Evolutionary conservation across 257 asterid genomes (phyloP).

Genomic region (Primulina eburnea): DNA sequence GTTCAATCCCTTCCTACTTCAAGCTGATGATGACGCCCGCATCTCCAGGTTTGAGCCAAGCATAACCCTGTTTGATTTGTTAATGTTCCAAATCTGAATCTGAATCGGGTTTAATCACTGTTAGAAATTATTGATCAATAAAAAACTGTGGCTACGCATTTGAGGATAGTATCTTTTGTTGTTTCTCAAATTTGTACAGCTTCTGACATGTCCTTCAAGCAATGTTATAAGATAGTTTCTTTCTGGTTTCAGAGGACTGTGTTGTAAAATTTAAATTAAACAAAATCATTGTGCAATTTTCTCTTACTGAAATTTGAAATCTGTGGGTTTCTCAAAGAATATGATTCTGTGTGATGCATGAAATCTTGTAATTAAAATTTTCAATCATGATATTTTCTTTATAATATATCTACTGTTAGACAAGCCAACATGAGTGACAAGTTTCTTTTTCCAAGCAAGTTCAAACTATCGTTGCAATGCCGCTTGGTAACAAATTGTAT

Average conservation of each 20-base stretch:
- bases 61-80: background rate
- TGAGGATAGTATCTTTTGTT: background rate
- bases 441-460: background rate
- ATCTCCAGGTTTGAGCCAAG: constrained; percentile 9
- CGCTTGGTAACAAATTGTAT: background rate
- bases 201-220: background rate
- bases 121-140: background rate
- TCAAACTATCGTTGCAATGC: background rate
- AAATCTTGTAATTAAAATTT: too few relatives aligned
- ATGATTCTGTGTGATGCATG: too few relatives aligned
- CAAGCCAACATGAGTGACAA: background rate
- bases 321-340: too few relatives aligned
- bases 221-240: background rate
- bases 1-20: constrained; percentile 64
- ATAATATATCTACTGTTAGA: background rate
- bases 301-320: too few relatives aligned
- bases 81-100: constrained; percentile 5
- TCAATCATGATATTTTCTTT: too few relatives aligned
- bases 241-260: background rate
- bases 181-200: background rate
- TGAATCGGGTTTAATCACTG: background rate
- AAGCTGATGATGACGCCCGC: constrained; percentile 34
- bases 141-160: background rate
- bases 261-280: background rate
- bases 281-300: background rate